Percentiles rank a stretch among this genome's conserved stretches.
These are phyloP conservation scores for Eurotiales sp. DNA, from an alignment of 2,329 filamentous ascomycete species.

Conservation along the genomic window DNA sequence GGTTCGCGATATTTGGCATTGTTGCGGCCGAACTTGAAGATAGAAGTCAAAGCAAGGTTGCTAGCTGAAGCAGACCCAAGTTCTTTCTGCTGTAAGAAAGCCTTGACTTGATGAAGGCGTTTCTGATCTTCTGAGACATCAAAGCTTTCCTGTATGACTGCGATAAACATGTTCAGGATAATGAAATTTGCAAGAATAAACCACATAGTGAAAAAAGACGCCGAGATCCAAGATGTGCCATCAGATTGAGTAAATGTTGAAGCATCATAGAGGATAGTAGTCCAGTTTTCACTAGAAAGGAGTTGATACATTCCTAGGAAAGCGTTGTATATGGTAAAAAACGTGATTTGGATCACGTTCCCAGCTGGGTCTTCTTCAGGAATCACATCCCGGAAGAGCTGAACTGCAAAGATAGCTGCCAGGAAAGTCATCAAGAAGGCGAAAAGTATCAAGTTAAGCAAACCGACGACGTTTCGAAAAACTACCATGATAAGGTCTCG, in stretches of 20 bases:
- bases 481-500: slow-evolving; percentile 81
- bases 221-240: slow-evolving; percentile 86
- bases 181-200: slow-evolving; percentile 95
- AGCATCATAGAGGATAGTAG: slow-evolving; percentile 75
- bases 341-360: slow-evolving; percentile 66
- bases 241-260: slow-evolving; percentile 63
- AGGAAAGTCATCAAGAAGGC: slow-evolving; percentile 95
- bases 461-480: slow-evolving; percentile 84
- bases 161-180: slow-evolving; percentile 99
- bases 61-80: slow-evolving; percentile 63
- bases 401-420: slow-evolving; percentile 85
- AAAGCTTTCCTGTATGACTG: slow-evolving; percentile 99
- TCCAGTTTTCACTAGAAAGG: slow-evolving; percentile 96
- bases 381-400: slow-evolving; percentile 87
- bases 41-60: slow-evolving; percentile 62
- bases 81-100: slow-evolving; percentile 89
- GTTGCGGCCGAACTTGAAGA: slow-evolving; percentile 59
- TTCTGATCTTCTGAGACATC: slow-evolving; percentile 99
- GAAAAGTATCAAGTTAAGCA: slow-evolving; percentile 91
- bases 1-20: slow-evolving; percentile 69
- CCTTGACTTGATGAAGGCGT: slow-evolving; percentile 90
- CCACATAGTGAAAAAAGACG: slow-evolving; percentile 88
- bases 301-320: slow-evolving; percentile 98
- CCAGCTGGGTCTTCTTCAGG: slow-evolving; percentile 60
- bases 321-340: slow-evolving; percentile 88